Base-by-base conservation (phyloP, 345 rosid genomes). In the Citrus hindsii region DNA sequence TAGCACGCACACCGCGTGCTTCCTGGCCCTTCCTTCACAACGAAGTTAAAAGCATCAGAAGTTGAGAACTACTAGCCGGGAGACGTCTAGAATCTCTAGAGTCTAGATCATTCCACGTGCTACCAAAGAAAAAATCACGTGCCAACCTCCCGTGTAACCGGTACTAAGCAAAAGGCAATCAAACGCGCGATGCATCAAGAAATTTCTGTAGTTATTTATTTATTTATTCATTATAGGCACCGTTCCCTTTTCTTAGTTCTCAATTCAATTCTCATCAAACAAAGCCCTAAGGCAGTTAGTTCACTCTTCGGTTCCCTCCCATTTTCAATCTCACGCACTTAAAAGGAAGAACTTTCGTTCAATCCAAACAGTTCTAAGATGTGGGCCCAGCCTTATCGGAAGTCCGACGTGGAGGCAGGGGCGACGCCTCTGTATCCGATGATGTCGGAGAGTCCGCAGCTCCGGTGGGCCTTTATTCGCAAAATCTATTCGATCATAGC, bases 391-490 rank as follows among this genome's bases (percentile, higher is more conserved):
- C 72, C 90, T 37, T 79, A 66, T 79, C 73, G 83, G 30, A 92
- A 92, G 85, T 40, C 22, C 66, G 97, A 95, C 75, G 68, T 86
- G 87, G 99, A 95, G 87, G 81, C 89, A 28, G 98, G 94, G 12
- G 71, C 87, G 10, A 83, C 82, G 79, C 96, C 92, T 66, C 89
- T 93, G 71, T 93, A 92, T 76, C 99, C 99, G 61, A 85, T 76
- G 93, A 95, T 93, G 99, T 79, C 85, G 10, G 99, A 95, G 83
- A 86, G 86, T 79, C 96, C 98, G 71, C 89, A 91, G 85, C 87
- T 95, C 80, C 91, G 99, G 12, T 95, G 99, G 98, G 81, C 92
- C 40, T 95, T 95, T 83, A 95, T 95, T 42, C 89, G 99, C 18
- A 95, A 95, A 73, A 88, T 95, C 18, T 95, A 95, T 77, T 84